These are phyloP conservation scores for Sporothrix pallida DNA, from an alignment of 2,329 filamentous ascomycete species.

Conservation along the genomic window DNA sequence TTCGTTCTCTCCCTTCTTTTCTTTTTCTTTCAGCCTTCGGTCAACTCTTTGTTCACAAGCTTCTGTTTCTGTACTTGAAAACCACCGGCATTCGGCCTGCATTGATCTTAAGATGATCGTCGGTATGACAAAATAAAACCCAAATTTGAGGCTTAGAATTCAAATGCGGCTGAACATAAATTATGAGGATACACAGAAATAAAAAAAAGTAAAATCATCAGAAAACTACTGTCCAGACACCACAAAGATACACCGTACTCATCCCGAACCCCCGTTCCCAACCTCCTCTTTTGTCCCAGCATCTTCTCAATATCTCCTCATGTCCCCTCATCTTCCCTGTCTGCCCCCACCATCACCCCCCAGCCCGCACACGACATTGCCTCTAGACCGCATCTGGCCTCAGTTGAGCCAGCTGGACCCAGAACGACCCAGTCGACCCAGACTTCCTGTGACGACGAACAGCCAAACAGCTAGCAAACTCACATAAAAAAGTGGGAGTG, in stretches of 20 bases:
- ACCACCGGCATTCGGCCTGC: neutral
- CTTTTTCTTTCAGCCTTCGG: neutral
- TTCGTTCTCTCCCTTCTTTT: neutral
- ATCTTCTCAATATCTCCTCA: neutral
- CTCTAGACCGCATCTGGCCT: slow-evolving; percentile 2
- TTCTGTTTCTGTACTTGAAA: neutral
- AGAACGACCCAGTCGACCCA: neutral
- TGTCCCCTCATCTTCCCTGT: neutral
- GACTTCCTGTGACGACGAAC: neutral
- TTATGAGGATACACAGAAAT: neutral
- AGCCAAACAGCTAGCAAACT: no score
- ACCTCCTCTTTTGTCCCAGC: neutral
- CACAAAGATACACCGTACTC: neutral
- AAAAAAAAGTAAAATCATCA: no score
- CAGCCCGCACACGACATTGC: slow-evolving; percentile 8
- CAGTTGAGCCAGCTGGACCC: neutral
- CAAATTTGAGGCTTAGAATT: neutral
- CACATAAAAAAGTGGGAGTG: neutral
- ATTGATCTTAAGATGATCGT: neutral
- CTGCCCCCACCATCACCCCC: slow-evolving; percentile 6
- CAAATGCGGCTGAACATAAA: neutral
- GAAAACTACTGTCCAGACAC: no score
- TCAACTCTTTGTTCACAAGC: neutral
- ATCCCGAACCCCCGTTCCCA: neutral
- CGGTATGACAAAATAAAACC: neutral